Conservation (phyloP, 2,329 filamentous ascomycete genomes). For the Penicillium sclerotigenum region DNA sequence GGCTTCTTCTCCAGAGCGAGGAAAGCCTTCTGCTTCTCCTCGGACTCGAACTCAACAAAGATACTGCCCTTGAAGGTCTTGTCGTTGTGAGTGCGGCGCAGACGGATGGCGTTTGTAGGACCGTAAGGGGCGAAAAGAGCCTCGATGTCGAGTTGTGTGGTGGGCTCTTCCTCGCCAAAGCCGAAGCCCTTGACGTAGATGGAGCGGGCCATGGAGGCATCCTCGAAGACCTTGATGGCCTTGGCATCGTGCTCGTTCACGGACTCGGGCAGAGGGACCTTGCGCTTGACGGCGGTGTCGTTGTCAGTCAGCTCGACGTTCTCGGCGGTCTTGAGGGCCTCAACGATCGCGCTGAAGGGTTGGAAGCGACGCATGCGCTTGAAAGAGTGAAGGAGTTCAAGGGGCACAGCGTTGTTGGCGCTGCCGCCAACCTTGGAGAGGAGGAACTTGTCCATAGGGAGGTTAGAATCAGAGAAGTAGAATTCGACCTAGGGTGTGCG, state of each 20-base stretch:
- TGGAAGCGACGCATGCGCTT: constrained; percentile 96
- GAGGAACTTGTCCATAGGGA: constrained; percentile 84
- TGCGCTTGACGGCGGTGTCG: constrained; percentile 72
- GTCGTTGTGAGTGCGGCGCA: constrained; percentile 66
- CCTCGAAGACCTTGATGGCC: constrained; percentile 56
- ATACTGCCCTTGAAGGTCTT: constrained; percentile 92
- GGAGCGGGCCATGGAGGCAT: constrained; percentile 67
- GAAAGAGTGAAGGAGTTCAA: constrained; percentile 78
- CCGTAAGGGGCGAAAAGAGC: constrained; percentile 83
- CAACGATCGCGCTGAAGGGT: constrained; percentile 77
- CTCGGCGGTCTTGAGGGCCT: constrained; percentile 74
- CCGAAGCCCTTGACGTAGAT: constrained; percentile 96
- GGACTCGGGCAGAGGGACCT: constrained; percentile 61
- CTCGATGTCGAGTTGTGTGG: constrained; percentile 91
- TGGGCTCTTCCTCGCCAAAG: constrained; percentile 62
- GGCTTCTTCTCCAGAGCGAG: constrained; percentile 75
- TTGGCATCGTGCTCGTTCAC: constrained; percentile 55
- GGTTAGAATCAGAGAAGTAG: constrained; percentile 90
- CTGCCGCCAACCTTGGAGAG: constrained; percentile 73
- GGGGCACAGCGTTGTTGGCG: constrained; percentile 68
- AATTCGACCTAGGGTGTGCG: constrained; percentile 70
- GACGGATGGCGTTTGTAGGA: constrained; percentile 74
- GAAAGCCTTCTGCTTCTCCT: constrained; percentile 77
- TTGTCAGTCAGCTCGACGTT: constrained; percentile 71
- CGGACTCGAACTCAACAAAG: constrained; percentile 84